phyloP scores from a whole-genome alignment of 1,139 yeast genomes.

The Taphrina pruni region DNA sequence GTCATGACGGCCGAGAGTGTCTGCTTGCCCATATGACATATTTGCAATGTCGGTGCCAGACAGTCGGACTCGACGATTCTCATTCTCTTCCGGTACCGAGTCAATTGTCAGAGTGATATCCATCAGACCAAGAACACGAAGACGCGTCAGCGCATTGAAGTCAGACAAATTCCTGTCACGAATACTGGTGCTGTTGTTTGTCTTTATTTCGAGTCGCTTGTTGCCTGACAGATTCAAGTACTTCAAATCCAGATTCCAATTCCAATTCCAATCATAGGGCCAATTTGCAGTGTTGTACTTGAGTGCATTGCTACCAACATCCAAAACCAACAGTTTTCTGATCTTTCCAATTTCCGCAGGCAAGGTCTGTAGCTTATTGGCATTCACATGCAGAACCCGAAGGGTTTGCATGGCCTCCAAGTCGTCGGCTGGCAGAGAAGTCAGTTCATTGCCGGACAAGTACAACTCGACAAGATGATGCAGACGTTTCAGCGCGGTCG shows the following conservation, averaged over 20 bases:
- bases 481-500: constrained; percentile 68
- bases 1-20: constrained; percentile 73
- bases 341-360: constrained; percentile 88
- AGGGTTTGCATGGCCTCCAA: constrained; percentile 67
- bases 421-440: constrained; percentile 84
- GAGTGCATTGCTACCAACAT: constrained; percentile 88
- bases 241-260: constrained; percentile 73
- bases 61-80: constrained; percentile 84
- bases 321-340: constrained; percentile 69
- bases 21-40: constrained; percentile 87
- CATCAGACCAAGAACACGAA: constrained; percentile 82
- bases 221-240: constrained; percentile 92
- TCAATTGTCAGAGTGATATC: constrained; percentile 89
- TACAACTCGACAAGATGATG: constrained; percentile 68
- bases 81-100: constrained; percentile 84
- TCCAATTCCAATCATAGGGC: constrained; percentile 99
- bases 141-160: constrained; percentile 71
- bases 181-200: constrained; percentile 55
- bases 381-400: constrained; percentile 71
- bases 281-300: constrained; percentile 91
- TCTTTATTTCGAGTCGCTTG: constrained; percentile 83
- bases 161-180: constrained; percentile 66
- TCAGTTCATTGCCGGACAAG: constrained; percentile 80
- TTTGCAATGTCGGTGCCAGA: constrained; percentile 83
- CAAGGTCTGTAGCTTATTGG: constrained; percentile 81